These are phyloP conservation scores for Neopestalotiopsis clavispora DNA, from an alignment of 2,329 filamentous ascomycete genomes.

Conservation along the genomic window DNA sequence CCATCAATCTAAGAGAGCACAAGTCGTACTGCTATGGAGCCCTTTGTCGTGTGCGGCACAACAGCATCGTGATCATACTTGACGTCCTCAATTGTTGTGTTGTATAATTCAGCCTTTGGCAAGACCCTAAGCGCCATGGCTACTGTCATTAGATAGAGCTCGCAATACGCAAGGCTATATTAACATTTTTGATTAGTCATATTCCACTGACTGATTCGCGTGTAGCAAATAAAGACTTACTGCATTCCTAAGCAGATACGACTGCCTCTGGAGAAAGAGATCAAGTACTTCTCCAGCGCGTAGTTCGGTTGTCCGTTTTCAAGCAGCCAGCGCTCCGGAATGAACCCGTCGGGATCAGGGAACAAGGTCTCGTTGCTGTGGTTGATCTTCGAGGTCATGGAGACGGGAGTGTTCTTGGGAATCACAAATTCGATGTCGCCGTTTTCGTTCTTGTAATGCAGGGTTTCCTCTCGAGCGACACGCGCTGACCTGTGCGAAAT, in stretches of 20 bases:
- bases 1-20: not conserved
- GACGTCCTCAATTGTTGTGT: conserved; percentile 28
- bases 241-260: conserved; percentile 30
- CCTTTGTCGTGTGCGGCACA: conserved; percentile 21
- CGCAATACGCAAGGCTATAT: conserved; percentile 29
- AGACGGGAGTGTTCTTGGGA: conserved; percentile 26
- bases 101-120: conserved; percentile 29
- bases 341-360: conserved; percentile 25
- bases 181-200: not conserved
- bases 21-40: not conserved
- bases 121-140: conserved; percentile 29
- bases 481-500: conserved; percentile 22
- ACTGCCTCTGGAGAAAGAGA: conserved; percentile 29
- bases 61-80: conserved; percentile 34
- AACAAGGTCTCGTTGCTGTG: conserved; percentile 28
- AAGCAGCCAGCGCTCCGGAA: conserved; percentile 30
- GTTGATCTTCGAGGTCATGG: conserved; percentile 25
- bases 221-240: conserved; percentile 23
- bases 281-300: conserved; percentile 23
- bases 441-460: conserved; percentile 22
- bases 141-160: conserved; percentile 28
- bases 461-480: conserved; percentile 24
- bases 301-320: not conserved
- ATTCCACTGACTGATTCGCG: not conserved
- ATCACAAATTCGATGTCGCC: conserved; percentile 23